phyloP scores from a whole-genome alignment of 2,329 filamentous ascomycete species.

The Aspergillus ochraceus region DNA sequence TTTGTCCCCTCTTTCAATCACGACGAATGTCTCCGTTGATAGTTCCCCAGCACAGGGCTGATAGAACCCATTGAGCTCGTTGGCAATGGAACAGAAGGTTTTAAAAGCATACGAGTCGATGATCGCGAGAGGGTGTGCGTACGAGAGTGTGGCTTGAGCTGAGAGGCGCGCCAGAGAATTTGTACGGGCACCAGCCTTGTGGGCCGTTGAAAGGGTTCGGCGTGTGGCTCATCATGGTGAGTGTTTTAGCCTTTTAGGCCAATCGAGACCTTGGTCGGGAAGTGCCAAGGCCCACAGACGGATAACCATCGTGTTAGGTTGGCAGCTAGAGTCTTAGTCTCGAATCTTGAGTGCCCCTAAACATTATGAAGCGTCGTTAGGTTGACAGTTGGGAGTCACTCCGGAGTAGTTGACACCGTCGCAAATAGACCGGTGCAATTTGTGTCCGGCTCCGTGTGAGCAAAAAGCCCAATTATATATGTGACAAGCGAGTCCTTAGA shows the following conservation, averaged over 20 bases:
- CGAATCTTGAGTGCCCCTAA: not conserved
- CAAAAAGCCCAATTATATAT: not conserved
- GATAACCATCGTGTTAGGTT: not conserved
- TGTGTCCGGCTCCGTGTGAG: not conserved
- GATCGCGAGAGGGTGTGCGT: not conserved
- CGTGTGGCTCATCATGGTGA: not conserved
- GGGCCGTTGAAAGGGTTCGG: not conserved
- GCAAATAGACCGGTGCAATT: not conserved
- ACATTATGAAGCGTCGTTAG: not conserved
- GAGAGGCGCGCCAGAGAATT: not conserved
- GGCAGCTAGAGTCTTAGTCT: not conserved
- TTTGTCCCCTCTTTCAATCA: not conserved
- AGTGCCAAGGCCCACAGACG: not conserved
- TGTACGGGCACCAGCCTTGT: not conserved
- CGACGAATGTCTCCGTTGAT: not conserved
- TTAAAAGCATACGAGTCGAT: not conserved
- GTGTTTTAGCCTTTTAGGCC: not conserved
- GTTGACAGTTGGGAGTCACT: not conserved
- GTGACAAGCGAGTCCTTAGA: not conserved
- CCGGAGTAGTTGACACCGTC: not conserved
- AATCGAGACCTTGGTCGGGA: not conserved
- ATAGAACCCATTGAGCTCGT: not conserved
- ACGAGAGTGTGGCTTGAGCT: not conserved
- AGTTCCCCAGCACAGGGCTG: not conserved
- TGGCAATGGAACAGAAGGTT: not conserved